phyloP scores from a whole-genome alignment of 495 filamentous ascomycete species.

The Aspergillus cavernicola region DNA sequence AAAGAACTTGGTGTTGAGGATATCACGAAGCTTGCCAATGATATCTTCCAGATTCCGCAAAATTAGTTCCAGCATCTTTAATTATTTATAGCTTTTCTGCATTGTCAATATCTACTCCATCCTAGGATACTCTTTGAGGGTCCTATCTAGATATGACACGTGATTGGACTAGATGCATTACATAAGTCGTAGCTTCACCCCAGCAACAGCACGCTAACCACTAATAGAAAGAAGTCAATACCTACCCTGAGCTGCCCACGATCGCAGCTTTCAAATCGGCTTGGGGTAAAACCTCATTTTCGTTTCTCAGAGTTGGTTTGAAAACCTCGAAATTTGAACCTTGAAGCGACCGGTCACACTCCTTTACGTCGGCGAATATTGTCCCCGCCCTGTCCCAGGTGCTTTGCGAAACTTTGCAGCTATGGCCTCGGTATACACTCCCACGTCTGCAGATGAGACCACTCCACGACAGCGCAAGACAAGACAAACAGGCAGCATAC shows the following conservation, averaged over 20 bases:
- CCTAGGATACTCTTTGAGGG: too few species aligned
- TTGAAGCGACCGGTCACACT: too few species aligned
- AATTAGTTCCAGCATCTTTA: not conserved
- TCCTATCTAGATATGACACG: too few species aligned
- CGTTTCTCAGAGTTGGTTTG: not conserved
- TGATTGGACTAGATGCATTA: not conserved
- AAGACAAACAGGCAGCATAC: slow-evolving; percentile 20
- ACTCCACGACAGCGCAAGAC: slow-evolving; percentile 7
- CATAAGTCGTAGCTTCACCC: not conserved
- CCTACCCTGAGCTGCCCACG: not conserved
- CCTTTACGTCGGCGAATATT: too few species aligned
- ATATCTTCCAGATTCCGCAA: slow-evolving; percentile 21
- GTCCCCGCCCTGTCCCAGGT: not conserved
- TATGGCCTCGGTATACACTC: slow-evolving; percentile 10
- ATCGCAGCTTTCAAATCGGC: not conserved
- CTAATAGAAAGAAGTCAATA: not conserved
- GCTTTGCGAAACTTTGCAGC: not conserved
- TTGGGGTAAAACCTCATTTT: not conserved
- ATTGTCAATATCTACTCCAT: too few species aligned
- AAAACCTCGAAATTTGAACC: too few species aligned
- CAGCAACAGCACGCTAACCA: not conserved
- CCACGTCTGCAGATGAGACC: not conserved
- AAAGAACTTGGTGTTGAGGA: slow-evolving; percentile 26
- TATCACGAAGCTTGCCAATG: slow-evolving; percentile 16
- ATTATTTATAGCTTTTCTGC: too few species aligned